Conservation (phyloP, 345 rosid genomes). For the Camelina laxa region DNA sequence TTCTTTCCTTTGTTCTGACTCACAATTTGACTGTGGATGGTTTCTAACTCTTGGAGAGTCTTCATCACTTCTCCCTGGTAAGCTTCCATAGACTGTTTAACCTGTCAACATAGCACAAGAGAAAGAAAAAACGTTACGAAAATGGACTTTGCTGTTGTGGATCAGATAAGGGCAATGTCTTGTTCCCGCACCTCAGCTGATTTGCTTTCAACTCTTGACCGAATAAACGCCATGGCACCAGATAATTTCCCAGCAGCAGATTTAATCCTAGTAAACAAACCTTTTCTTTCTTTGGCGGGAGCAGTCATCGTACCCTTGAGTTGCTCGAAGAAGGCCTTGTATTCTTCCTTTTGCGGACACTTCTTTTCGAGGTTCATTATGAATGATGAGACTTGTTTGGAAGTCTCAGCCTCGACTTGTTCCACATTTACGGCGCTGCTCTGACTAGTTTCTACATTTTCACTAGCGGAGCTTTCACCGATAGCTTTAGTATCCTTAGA, state of each 20-base stretch:
- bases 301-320: slow-evolving; percentile 34
- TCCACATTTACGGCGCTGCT: not conserved
- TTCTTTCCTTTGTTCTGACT: slow-evolving; percentile 25
- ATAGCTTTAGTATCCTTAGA: not conserved
- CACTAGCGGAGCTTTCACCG: slow-evolving; percentile 4
- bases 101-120: slow-evolving; percentile 1
- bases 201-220: slow-evolving; percentile 31
- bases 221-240: slow-evolving; percentile 29
- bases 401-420: slow-evolving; percentile 26
- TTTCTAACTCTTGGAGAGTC: slow-evolving; percentile 26
- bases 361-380: slow-evolving; percentile 41
- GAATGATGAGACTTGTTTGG: slow-evolving; percentile 22
- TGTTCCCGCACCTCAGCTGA: slow-evolving; percentile 28
- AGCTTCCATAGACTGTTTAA: slow-evolving; percentile 1
- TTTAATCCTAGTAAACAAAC: slow-evolving; percentile 12
- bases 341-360: slow-evolving; percentile 41
- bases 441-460: not conserved
- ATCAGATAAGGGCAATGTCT: not conserved
- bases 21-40: slow-evolving; percentile 29
- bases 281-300: not conserved
- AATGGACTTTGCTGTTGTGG: not conserved
- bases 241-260: slow-evolving; percentile 20
- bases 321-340: slow-evolving; percentile 38
- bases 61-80: slow-evolving; percentile 32
- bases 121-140: not conserved